phyloP scores from a whole-genome alignment of 768 basidiomycete genomes.

The Lenzites betulinus region DNA sequence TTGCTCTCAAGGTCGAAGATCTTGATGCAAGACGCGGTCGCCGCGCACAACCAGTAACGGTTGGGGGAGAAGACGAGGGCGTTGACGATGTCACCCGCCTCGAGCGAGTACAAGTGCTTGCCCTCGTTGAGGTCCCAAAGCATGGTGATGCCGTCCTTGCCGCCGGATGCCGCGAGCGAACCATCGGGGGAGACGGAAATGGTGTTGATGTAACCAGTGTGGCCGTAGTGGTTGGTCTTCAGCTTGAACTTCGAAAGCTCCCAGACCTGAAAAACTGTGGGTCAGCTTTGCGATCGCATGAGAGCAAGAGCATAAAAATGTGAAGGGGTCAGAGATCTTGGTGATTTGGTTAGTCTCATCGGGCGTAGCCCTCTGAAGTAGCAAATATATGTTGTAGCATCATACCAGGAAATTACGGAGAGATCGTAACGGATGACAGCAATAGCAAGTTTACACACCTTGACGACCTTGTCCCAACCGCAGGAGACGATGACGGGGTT shows the following conservation, averaged over 20 bases:
- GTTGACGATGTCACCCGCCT: constrained; percentile 98
- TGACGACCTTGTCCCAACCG: constrained; percentile 99
- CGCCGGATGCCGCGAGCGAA: constrained; percentile 97
- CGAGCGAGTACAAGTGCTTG: constrained; percentile 99
- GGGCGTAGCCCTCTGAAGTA: constrained; percentile 38
- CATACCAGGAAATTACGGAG: constrained; percentile 22
- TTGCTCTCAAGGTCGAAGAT: constrained; percentile 99
- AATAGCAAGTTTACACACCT: constrained; percentile 57
- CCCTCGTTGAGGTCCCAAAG: constrained; percentile 99
- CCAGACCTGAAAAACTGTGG: constrained; percentile 74
- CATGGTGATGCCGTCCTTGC: constrained; percentile 99
- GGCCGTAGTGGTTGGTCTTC: constrained; percentile 99
- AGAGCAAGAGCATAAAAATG: not conserved
- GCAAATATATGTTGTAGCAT: constrained; percentile 35
- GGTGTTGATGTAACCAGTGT: constrained; percentile 99
- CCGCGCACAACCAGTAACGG: constrained; percentile 99
- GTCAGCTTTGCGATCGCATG: not conserved
- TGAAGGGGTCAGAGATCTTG: constrained; percentile 35
- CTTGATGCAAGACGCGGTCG: constrained; percentile 95
- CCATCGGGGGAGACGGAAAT: constrained; percentile 98
- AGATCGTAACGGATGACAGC: constrained; percentile 34
- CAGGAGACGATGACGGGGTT: constrained; percentile 99
- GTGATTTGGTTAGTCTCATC: constrained; percentile 39
- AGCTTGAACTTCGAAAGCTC: constrained; percentile 99
- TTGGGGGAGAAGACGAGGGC: constrained; percentile 99